These are phyloP conservation scores for Aspergillus homomorphus DNA, from an alignment of 495 filamentous ascomycete species.

Conservation along the genomic window DNA sequence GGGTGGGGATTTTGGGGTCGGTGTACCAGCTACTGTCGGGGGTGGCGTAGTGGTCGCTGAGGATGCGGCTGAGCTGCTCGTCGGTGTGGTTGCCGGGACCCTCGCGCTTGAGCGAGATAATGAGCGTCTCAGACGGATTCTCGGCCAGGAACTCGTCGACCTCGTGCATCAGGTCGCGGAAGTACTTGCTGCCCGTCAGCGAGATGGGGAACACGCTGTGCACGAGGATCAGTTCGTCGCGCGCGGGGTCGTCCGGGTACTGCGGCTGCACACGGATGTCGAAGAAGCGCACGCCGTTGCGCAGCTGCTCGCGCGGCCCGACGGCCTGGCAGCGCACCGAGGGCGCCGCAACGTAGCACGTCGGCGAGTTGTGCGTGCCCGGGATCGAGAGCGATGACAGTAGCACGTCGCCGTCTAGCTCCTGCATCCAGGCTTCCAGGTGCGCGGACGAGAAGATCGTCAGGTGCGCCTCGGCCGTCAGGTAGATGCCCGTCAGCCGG, in stretches of 20 bases:
- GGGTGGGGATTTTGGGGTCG: slow-evolving; percentile 69
- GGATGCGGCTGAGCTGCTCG: slow-evolving; percentile 67
- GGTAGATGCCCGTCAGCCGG: slow-evolving; percentile 71
- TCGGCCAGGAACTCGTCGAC: slow-evolving; percentile 70
- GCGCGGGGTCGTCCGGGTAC: slow-evolving; percentile 50
- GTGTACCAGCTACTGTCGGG: slow-evolving; percentile 72
- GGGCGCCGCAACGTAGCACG: slow-evolving; percentile 76
- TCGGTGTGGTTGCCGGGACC: slow-evolving; percentile 79
- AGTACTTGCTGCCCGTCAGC: slow-evolving; percentile 67
- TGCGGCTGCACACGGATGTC: slow-evolving; percentile 78
- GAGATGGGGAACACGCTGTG: slow-evolving; percentile 79
- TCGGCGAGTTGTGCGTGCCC: slow-evolving; percentile 93
- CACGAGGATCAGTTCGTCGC: slow-evolving; percentile 61
- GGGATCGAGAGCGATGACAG: slow-evolving; percentile 85
- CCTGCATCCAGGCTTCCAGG: slow-evolving; percentile 76
- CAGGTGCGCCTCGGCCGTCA: slow-evolving; percentile 61
- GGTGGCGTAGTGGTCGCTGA: slow-evolving; percentile 67
- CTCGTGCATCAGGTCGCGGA: slow-evolving; percentile 66
- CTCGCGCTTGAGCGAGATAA: slow-evolving; percentile 89
- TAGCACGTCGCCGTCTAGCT: slow-evolving; percentile 62
- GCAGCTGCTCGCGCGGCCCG: slow-evolving; percentile 67
- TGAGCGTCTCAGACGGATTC: slow-evolving; percentile 76
- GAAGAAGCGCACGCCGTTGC: slow-evolving; percentile 91
- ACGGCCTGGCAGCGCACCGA: slow-evolving; percentile 93
- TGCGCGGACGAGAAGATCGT: slow-evolving; percentile 71